Evolutionary conservation across 441 rosid genomes (phyloP), one percentile per base, ranked within the genome.

Genomic region (Pelargonium citronellum): DNA sequence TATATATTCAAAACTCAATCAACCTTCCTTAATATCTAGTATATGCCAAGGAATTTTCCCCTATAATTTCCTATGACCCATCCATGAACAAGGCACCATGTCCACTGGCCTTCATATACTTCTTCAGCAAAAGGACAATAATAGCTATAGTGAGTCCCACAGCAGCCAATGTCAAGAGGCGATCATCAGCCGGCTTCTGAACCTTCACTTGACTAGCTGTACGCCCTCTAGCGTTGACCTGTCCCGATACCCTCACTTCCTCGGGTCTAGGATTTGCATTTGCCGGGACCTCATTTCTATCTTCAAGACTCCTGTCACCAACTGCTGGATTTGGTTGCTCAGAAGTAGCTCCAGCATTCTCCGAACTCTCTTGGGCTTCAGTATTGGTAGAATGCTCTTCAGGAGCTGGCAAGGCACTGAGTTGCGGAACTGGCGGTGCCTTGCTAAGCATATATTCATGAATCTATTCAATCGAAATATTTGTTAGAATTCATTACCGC

Each of bases 81-180:
- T 87, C 92, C 90, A 88, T 86, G 84, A 91, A 84, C 64, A 89
- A 79, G 49, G 97, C 81, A 66, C 92, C 93, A 58, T 84, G 86
- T 67, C 95, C 93, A 55, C 84, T 83, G 49, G 95, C 82, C 79
- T 91, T 84, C 83, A 90, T 80, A 69, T 87, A 87, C 83, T 94
- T 94, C 85, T 90, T 91, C 77, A 93, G 80, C 72, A 93, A 77
- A 75, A 93, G 97, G 79, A 82, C 91, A 81, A 91, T 62, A 70
- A 93, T 93, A 17, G 97, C 97, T 11, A 94, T 69, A 20, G 92
- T 80, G 30, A 94, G 96, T 68, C 95, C 98, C 44, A 90, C 87
- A 0, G 93, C 93, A 4, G 97, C 96, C 97, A 77, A 82, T 0
- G 97, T 88, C 78, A 91, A 86, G 64, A 93, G 37, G 41, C 89